A percentile compares a stretch with the other conserved stretches of the same genome.
phyloP scores from a whole-genome alignment of 1,139 yeast species.

The Pichia sp. region DNA sequence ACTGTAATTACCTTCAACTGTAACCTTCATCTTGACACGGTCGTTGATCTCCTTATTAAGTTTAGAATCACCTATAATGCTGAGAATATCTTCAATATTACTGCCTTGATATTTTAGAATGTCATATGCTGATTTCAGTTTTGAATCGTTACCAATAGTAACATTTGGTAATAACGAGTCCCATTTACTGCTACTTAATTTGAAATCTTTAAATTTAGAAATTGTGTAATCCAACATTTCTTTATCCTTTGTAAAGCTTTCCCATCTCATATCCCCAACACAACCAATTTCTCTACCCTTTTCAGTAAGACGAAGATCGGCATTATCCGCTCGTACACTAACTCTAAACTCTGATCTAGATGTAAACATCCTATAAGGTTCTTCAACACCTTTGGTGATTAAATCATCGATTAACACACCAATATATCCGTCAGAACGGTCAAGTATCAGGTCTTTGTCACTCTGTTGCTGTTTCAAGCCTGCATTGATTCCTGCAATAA shows the following conservation, averaged over 20 bases:
- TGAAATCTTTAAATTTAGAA: constrained; percentile 38
- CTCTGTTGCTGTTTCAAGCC: constrained; percentile 42
- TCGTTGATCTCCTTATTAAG: constrained; percentile 34
- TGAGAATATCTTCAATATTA: constrained; percentile 29
- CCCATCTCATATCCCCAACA: constrained; percentile 55
- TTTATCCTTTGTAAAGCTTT: constrained; percentile 40
- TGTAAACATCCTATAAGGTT: constrained; percentile 97
- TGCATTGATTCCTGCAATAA: constrained; percentile 93
- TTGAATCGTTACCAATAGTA: constrained; percentile 33
- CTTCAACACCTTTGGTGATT: constrained; percentile 92
- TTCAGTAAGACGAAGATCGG: constrained; percentile 74
- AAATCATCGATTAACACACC: constrained; percentile 93
- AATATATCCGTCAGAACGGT: constrained; percentile 78
- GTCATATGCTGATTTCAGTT: constrained; percentile 48
- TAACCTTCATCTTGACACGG: constrained; percentile 53
- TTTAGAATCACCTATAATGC: constrained; percentile 27
- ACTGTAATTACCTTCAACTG: constrained; percentile 75
- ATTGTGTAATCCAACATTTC: constrained; percentile 39
- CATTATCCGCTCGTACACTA: constrained; percentile 87
- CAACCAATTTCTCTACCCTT: constrained; percentile 63
- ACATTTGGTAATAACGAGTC: constrained; percentile 29
- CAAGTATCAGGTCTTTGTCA: constrained; percentile 43
- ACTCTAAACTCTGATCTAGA: constrained; percentile 91
- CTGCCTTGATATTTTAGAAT: constrained; percentile 40
- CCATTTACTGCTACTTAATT: constrained; percentile 60